These are phyloP conservation scores for Cryptococcus hybrid DNA, from an alignment of 1,284 basidiomycete species.

Conservation along the genomic window DNA sequence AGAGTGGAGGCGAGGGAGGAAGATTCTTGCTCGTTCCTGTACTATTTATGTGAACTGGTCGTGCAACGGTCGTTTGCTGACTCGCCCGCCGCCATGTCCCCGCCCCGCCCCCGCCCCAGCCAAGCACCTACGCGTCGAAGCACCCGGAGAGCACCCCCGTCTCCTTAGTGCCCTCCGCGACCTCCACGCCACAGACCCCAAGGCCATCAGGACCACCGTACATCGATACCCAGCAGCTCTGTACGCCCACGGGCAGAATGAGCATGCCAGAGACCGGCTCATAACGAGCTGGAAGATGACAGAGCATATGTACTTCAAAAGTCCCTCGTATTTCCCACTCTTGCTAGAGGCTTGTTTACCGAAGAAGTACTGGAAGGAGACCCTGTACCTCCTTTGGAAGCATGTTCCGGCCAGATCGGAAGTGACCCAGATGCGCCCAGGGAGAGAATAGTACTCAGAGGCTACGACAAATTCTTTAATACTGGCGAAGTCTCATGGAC, in stretches of 20 bases:
- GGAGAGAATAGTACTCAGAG: slow-evolving; percentile 79
- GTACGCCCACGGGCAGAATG: slow-evolving; percentile 28
- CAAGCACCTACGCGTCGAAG: slow-evolving; percentile 6
- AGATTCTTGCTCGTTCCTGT: too few relatives aligned
- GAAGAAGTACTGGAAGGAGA: slow-evolving; percentile 48
- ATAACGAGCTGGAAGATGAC: slow-evolving; percentile 93
- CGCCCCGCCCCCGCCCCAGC: neutral
- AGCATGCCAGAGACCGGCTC: slow-evolving; percentile 21
- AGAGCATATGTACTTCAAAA: slow-evolving; percentile 88
- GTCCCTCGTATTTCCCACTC: slow-evolving; percentile 85
- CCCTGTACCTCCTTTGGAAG: slow-evolving; percentile 29
- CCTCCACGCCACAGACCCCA: slow-evolving; percentile 32
- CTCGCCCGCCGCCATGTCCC: too few relatives aligned
- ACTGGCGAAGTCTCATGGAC: slow-evolving; percentile 95
- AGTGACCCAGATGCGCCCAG: slow-evolving; percentile 19
- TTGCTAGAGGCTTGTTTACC: slow-evolving; percentile 84
- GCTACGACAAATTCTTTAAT: slow-evolving; percentile 99
- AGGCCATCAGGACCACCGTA: slow-evolving; percentile 36
- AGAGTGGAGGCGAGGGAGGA: too few relatives aligned
- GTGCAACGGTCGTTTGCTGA: too few relatives aligned
- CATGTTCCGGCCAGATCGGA: slow-evolving; percentile 14
- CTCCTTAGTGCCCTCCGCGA: slow-evolving; percentile 36
- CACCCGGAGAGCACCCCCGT: slow-evolving; percentile 27
- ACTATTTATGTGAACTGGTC: too few relatives aligned
- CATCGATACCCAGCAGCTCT: slow-evolving; percentile 39